Evolutionary conservation across 2,329 filamentous ascomycete genomes (phyloP), one percentile per base, ranked within the genome.

Genomic region (Colletotrichum cuscutae): DNA sequence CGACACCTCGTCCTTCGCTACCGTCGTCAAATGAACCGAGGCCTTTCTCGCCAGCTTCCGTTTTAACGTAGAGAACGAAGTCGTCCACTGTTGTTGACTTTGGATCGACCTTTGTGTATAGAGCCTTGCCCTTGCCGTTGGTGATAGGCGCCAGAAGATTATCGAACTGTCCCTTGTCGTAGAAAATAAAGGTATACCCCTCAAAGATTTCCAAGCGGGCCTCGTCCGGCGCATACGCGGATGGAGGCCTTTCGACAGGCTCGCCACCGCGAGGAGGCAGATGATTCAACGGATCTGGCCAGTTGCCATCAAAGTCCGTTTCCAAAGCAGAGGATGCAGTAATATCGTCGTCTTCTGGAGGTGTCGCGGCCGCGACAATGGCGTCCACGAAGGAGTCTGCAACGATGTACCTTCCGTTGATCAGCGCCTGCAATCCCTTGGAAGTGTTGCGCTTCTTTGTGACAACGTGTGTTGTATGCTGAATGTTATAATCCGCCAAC

Each of bases 371-470:
- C 54, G 88, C 85, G 1, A 91, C 86, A 1, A 98, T 83, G 0
- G 93, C 92, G 74, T 95, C 90, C 15, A 98, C 86, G 76, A 93
- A 98, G 0, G 89, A 87, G 68, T 89, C 87, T 4, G 90, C 90
- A 12, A 98, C 95, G 54, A 98, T 92, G 76, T 91, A 90, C 81
- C 89, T 93, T 15, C 90, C 95, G 77, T 95, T 93, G 49, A 98
- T 92, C 11, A 99, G 86, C 2, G 94, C 96, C 79, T 97, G 95
- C 2, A 99, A 86, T 0, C 94, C 94, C 76, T 95, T 95, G 0
- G 95, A 89, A 0, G 95, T 96, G 80, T 98, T 99, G 60, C 97
- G 89, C 82, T 97, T 98, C 80, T 91, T 94, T 8, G 94, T 92
- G 42, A 98, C 91, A 12, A 97, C 93, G 81, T 98, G 95, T 0